phyloP scores from a whole-genome alignment of 148 eudicot species.

The Polygonum aviculare region DNA sequence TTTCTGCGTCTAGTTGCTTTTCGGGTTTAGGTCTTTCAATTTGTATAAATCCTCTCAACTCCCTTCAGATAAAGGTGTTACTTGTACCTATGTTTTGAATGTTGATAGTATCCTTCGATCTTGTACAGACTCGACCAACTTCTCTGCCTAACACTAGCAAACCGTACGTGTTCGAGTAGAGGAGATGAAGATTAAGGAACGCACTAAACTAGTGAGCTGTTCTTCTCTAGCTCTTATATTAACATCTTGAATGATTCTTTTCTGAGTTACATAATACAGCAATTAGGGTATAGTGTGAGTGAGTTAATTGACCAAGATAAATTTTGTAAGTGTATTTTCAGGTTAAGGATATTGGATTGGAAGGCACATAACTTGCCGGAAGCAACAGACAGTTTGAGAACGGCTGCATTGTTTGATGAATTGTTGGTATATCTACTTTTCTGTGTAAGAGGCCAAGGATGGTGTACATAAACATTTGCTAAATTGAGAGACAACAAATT shows the following conservation, averaged over 20 bases:
- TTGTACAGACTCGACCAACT: conserved; percentile 5
- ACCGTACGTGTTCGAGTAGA: background rate
- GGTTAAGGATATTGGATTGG: conserved; percentile 1
- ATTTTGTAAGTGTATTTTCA: background rate
- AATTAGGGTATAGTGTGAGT: background rate
- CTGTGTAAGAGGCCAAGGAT: no score
- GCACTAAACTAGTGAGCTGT: background rate
- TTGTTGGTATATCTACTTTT: no score
- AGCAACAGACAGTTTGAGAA: background rate
- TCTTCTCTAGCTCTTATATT: background rate
- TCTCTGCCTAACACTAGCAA: conserved; percentile 2
- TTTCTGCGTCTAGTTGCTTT: background rate
- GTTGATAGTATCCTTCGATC: background rate
- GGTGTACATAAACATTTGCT: no score
- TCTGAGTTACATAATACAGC: no score
- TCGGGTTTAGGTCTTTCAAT: no score
- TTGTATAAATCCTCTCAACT: no score
- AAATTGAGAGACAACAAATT: no score
- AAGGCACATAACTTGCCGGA: background rate
- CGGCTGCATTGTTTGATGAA: no score
- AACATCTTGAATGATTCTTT: background rate
- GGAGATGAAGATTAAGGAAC: background rate
- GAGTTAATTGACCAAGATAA: background rate
- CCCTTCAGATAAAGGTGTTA: no score
- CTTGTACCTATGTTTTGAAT: background rate